Evolutionary conservation across 768 basidiomycete species (phyloP).

Genomic region (Ramaria sp.): DNA sequence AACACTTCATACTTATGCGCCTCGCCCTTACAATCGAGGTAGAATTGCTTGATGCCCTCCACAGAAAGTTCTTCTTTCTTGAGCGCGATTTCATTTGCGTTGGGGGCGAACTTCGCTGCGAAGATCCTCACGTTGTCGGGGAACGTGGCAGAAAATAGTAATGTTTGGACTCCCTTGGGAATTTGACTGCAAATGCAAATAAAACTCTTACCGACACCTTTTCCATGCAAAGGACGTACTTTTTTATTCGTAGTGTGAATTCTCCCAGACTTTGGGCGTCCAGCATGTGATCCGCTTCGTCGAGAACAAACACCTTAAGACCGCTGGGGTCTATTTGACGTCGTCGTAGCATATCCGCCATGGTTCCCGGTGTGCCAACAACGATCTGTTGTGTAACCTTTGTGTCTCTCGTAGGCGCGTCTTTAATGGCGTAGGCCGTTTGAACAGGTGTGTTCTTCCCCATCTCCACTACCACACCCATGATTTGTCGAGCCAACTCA

Average conservation of each 20-base stretch:
- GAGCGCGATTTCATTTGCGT: slow-evolving; percentile 92
- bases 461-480: slow-evolving; percentile 89
- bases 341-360: slow-evolving; percentile 74
- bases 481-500: slow-evolving; percentile 95
- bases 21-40: slow-evolving; percentile 90
- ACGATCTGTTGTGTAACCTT: slow-evolving; percentile 78
- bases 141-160: slow-evolving; percentile 98
- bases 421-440: slow-evolving; percentile 93
- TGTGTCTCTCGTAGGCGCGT: slow-evolving; percentile 58
- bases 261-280: slow-evolving; percentile 91
- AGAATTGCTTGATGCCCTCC: slow-evolving; percentile 92
- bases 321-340: slow-evolving; percentile 69
- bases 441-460: slow-evolving; percentile 90
- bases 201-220: not conserved
- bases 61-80: slow-evolving; percentile 90
- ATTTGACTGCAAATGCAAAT: not conserved
- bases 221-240: slow-evolving; percentile 39
- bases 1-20: slow-evolving; percentile 94
- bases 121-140: slow-evolving; percentile 88
- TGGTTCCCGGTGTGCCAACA: slow-evolving; percentile 94
- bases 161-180: slow-evolving; percentile 52
- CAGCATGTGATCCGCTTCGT: slow-evolving; percentile 99
- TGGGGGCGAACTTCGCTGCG: slow-evolving; percentile 86
- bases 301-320: slow-evolving; percentile 89
- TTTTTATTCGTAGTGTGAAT: slow-evolving; percentile 88